These are phyloP conservation scores for Malus hybrid DNA, from an alignment of 331 rosid genomes.

Conservation along the genomic window DNA sequence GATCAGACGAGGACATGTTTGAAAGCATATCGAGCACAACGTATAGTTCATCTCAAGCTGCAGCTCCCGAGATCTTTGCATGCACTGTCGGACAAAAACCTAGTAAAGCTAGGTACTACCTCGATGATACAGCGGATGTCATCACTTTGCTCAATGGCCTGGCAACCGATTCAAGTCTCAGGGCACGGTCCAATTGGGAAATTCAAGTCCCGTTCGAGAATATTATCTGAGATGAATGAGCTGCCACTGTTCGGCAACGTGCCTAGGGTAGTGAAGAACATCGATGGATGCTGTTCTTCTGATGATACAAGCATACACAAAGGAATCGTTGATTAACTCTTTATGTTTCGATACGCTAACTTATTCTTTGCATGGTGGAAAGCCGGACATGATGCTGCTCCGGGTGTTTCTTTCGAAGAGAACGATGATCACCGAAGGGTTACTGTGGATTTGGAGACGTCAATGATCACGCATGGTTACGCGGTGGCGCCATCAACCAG, in stretches of 20 bases:
- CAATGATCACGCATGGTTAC: neutral
- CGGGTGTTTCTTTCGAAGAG: neutral
- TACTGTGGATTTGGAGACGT: neutral
- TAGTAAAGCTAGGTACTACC: conserved; percentile 84
- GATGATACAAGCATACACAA: neutral
- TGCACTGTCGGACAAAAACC: conserved; percentile 90
- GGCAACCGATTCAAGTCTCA: conserved; percentile 26
- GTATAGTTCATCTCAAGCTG: conserved; percentile 22
- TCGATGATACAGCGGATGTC: conserved; percentile 59
- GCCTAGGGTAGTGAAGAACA: conserved; percentile 5
- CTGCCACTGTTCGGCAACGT: neutral
- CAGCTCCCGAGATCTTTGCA: conserved; percentile 55
- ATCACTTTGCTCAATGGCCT: conserved; percentile 48
- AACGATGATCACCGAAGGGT: neutral
- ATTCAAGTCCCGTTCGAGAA: conserved; percentile 27
- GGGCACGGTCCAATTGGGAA: conserved; percentile 16
- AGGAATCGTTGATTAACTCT: neutral
- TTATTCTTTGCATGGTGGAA: conserved; percentile 13
- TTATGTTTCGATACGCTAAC: conserved; percentile 16
- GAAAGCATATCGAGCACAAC: conserved; percentile 50
- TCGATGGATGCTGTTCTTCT: neutral
- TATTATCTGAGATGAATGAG: conserved; percentile 17
- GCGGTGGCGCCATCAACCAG: neutral
- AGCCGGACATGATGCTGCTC: conserved; percentile 5
- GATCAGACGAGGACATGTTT: conserved; percentile 94